Base-by-base conservation (phyloP, 1,139 yeast genomes). In the Martiniozyma asiatica region DNA sequence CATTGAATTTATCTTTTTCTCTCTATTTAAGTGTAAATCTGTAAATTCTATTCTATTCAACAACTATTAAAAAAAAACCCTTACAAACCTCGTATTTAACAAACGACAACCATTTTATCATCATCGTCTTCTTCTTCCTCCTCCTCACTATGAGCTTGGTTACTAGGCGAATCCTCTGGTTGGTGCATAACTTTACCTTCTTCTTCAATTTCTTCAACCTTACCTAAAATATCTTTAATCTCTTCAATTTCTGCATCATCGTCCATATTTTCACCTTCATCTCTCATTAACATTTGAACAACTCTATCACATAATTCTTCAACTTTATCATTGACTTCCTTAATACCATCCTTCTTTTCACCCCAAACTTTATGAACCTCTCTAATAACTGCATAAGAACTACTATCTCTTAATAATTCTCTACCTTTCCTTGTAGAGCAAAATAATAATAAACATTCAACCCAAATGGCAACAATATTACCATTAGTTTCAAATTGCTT, bases 281-380 rank as follows among this genome's bases (percentile, higher is more conserved):
- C 97, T 61, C 97, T 73, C 87, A 79, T 78, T 40, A 85, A 62
- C 76, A 82, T 68, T 50, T 85, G 87, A 13, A 84, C 97, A 27
- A 77, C 50, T 53, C 81, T 66, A 41, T 77, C 82, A 57, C 81
- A 72, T 35, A 76, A 54, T 27, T 80, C 94, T 24, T 64, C 63
- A 13, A 84, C 66, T 15, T 68, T 68, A 28, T 78, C 89, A 32
- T 73, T 68, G 10, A 72, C 69, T 5, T 64, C 59, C n/a, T n/a
- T n/a, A n/a, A n/a, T n/a, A n/a, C n/a, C n/a, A n/a, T n/a, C n/a
- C n/a, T n/a, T n/a, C n/a, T n/a, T n/a, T n/a, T n/a, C n/a, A n/a
- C n/a, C n/a, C n/a, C n/a, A n/a, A 26, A 68, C 74, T 47, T 78
- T 74, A 49, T 89, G 94, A 32, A 89, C 61, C 55, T 82, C 95